Evolutionary conservation across 208 protist species (phyloP).

Genomic region (Trypanosomatidae sp.): DNA sequence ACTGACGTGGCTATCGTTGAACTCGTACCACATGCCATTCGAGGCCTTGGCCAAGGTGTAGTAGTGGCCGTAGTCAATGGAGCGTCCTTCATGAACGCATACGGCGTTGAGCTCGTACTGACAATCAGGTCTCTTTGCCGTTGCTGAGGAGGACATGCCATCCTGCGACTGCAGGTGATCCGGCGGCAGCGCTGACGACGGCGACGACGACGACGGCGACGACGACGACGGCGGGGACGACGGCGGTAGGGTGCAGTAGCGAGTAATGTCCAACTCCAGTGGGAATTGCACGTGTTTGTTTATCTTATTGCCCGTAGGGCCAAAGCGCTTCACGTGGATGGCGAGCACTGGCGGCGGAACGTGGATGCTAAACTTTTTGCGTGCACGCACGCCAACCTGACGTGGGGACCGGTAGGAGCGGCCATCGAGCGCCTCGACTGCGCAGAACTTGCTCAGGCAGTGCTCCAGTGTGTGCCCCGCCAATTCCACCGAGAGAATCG

Average conservation of each 20-base stretch:
- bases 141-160: not conserved
- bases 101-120: conserved; percentile 90
- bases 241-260: conserved; percentile 46
- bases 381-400: conserved; percentile 72
- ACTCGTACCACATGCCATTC: conserved; percentile 88
- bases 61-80: conserved; percentile 90
- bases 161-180: not conserved
- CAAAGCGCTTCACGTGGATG: conserved; percentile 91
- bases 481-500: conserved; percentile 77
- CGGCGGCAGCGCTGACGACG: not conserved
- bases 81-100: conserved; percentile 85
- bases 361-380: conserved; percentile 83
- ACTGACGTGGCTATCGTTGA: conserved; percentile 79
- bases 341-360: conserved; percentile 79
- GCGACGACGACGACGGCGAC: not conserved
- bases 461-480: conserved; percentile 66
- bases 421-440: conserved; percentile 68
- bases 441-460: conserved; percentile 80
- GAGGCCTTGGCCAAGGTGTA: conserved; percentile 79
- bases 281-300: conserved; percentile 71
- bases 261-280: conserved; percentile 52
- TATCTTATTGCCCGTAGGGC: conserved; percentile 59
- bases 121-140: conserved; percentile 5
- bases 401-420: conserved; percentile 76
- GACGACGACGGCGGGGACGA: conserved; percentile 7